Percentiles rank a stretch among this genome's conserved stretches.
Evolutionary conservation across 768 basidiomycete genomes (phyloP).

Genomic region (Mycena venus): DNA sequence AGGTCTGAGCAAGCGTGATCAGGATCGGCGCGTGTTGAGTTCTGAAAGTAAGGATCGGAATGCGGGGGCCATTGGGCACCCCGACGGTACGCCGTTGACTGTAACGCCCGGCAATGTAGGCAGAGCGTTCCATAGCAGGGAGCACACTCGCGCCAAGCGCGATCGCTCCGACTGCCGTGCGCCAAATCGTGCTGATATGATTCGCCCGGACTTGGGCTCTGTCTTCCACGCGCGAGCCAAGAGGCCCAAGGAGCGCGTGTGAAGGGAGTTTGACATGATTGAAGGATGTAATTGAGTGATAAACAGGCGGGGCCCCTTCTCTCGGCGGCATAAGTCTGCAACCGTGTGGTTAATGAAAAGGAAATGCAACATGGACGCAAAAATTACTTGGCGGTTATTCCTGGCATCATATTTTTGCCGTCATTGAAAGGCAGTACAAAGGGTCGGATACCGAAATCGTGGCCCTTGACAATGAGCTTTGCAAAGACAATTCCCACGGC

Average conservation of each 20-base stretch:
- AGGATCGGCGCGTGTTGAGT: slow-evolving; percentile 18
- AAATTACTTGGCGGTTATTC: not conserved
- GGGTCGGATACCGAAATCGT: slow-evolving; percentile 5
- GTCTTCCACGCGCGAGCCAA: not conserved
- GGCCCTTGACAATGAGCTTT: slow-evolving; percentile 7
- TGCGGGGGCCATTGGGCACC: not conserved
- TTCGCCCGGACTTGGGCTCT: not conserved
- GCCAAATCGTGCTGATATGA: slow-evolving; percentile 5
- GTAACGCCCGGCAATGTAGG: slow-evolving; percentile 15
- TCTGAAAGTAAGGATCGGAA: slow-evolving; percentile 4
- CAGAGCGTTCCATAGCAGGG: not conserved
- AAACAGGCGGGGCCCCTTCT: slow-evolving; percentile 2
- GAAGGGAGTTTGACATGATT: not conserved
- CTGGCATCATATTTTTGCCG: not conserved
- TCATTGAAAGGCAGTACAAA: slow-evolving; percentile 5
- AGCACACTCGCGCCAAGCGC: not conserved
- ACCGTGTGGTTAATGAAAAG: too few species aligned
- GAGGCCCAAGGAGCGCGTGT: not conserved
- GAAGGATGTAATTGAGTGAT: slow-evolving; percentile 13
- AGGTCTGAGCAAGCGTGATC: not conserved
- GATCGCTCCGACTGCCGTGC: not conserved
- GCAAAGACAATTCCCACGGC: slow-evolving; percentile 11
- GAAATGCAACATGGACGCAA: not conserved
- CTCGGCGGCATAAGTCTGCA: slow-evolving; percentile 6
- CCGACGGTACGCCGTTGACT: slow-evolving; percentile 11